A percentile compares a stretch with the other conserved stretches of the same genome.
These are phyloP conservation scores for Funneliformis mosseae DNA, from an alignment of 192 early-diverging fungal species.

Conservation along the genomic window DNA sequence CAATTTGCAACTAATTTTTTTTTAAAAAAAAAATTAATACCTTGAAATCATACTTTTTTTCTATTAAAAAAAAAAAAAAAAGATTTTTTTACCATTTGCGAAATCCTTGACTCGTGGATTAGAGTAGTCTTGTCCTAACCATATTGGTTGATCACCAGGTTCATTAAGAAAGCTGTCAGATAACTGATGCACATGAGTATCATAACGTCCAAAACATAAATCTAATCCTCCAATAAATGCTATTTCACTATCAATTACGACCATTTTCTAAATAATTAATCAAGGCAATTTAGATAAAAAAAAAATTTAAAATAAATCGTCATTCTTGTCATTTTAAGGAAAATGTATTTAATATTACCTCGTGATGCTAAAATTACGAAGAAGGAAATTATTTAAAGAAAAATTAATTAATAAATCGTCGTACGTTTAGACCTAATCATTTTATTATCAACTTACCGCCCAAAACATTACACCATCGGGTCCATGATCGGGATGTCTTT, in stretches of 20 bases:
- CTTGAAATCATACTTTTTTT: no score
- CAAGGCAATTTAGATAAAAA: no score
- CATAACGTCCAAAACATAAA: conserved; percentile 82
- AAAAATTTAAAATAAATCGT: no score
- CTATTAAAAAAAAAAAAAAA: not conserved
- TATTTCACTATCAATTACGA: conserved; percentile 74
- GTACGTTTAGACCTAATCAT: not conserved
- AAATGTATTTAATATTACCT: not conserved
- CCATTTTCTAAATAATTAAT: conserved; percentile 63
- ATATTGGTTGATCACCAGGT: conserved; percentile 39
- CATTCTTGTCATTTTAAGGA: no score
- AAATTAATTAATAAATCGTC: not conserved
- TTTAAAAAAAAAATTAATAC: no score
- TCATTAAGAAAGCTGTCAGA: conserved; percentile 62
- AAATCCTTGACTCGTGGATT: conserved; percentile 84
- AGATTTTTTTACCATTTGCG: conserved; percentile 50
- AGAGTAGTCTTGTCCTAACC: conserved; percentile 77
- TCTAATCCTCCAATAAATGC: conserved; percentile 89
- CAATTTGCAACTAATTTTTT: conserved; percentile 31
- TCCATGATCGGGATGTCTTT: conserved; percentile 81
- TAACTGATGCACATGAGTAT: conserved; percentile 79
- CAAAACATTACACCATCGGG: conserved; percentile 75
- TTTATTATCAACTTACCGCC: conserved; percentile 56
- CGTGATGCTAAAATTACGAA: not conserved
- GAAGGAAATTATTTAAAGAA: not conserved